These are phyloP conservation scores for Trifolium fragiferum DNA, from an alignment of 306 rosid genomes.

Conservation along the genomic window DNA sequence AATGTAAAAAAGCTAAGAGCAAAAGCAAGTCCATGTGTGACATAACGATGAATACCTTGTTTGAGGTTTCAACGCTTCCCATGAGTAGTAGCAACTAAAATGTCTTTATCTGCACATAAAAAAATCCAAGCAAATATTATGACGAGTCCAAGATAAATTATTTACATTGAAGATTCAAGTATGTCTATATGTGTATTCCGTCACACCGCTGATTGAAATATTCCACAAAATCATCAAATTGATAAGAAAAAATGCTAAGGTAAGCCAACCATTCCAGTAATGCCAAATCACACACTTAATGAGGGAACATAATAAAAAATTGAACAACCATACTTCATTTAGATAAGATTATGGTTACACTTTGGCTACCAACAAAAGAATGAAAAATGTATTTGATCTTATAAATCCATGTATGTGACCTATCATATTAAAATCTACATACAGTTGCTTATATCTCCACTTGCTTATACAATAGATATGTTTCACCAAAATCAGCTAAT, in stretches of 20 bases:
- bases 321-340: neutral
- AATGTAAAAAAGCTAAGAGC: constrained; percentile 27
- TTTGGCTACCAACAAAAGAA: neutral
- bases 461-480: constrained; percentile 6
- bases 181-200: neutral
- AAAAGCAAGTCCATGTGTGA: constrained; percentile 22
- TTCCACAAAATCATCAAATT: constrained; percentile 27
- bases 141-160: constrained; percentile 17
- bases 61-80: constrained; percentile 74
- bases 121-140: constrained; percentile 14
- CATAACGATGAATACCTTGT: constrained; percentile 55
- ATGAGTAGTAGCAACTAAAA: constrained; percentile 53
- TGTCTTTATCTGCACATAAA: constrained; percentile 39
- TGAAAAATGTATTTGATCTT: neutral
- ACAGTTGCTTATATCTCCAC: neutral
- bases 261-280: constrained; percentile 11
- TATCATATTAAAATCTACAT: neutral
- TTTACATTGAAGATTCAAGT: neutral
- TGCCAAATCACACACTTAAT: constrained; percentile 13
- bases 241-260: neutral
- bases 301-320: neutral
- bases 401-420: neutral
- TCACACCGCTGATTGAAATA: neutral
- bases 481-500: constrained; percentile 9
- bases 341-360: neutral